Base-by-base conservation (phyloP, 768 basidiomycete genomes). In the Phallus indusiatus region DNA sequence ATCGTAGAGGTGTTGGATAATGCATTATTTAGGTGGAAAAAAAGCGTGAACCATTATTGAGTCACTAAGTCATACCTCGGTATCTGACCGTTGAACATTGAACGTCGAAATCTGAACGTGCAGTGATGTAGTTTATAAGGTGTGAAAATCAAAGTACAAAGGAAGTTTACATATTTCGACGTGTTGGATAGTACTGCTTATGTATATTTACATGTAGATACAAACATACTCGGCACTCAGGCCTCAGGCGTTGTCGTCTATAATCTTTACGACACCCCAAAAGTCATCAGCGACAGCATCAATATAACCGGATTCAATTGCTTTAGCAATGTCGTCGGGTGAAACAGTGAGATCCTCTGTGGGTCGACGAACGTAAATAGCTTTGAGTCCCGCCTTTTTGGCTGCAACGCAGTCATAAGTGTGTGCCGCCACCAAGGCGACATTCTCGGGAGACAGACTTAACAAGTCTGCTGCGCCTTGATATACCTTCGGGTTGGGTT, bases 341-440 rank as follows among this genome's bases (percentile, higher is more conserved):
- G 63, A 52, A 5, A 68, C 66, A 0, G 5, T 35, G 1, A 58
- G 60, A 52, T 82, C 81, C 60, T 85, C 82, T 0, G 72, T 71
- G 0, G 72, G 69, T 1, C 84, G 75, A 0, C 74, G 78, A 0
- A 87, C 73, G 58, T 85, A 87, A 1, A 87, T 70, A 0, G 84
- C 82, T 61, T 74, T 77, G 72, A 85, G 71, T 0, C 85, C 85
- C 3, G 74, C 69, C 0, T 64, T 65, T 0, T 74, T 77, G 0
- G 85, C 84, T 0, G 74, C 81, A 1, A 74, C 74, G 12, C 85
- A 71, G 64, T 88, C 86, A 59, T 70, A 73, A 2, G 74, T 72
- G 69, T 87, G 86, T 8, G 84, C 75, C 0, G 85, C 84, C 9
- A 87, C 85, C 79, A 88, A 81, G 1, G 80, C 84, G 42, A 78